Percentiles rank a stretch among this genome's conserved stretches.
These are phyloP conservation scores for Solanum rostratum DNA, from an alignment of 257 asterid genomes.

Conservation along the genomic window DNA sequence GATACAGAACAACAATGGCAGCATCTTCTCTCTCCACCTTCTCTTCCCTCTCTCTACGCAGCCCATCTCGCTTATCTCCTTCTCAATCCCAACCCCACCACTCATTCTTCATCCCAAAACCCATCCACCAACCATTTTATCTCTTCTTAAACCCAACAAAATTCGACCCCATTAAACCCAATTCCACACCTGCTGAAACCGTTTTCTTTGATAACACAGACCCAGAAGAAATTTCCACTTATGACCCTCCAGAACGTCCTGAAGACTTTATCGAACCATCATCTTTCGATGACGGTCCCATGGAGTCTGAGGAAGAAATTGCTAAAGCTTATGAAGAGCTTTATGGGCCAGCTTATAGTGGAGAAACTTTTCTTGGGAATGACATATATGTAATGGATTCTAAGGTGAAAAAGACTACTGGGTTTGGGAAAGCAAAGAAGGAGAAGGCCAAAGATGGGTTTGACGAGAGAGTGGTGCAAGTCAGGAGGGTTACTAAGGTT, in stretches of 20 bases:
- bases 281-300: conserved; percentile 67
- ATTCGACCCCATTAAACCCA: conserved; percentile 16
- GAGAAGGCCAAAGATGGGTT: conserved; percentile 79
- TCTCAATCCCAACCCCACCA: conserved; percentile 12
- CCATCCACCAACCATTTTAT: not conserved
- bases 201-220: conserved; percentile 30
- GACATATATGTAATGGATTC: conserved; percentile 61
- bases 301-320: conserved; percentile 68
- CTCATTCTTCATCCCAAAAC: conserved; percentile 3
- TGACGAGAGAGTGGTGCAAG: conserved; percentile 90
- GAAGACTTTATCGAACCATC: conserved; percentile 54
- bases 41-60: conserved; percentile 35
- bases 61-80: conserved; percentile 6
- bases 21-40: conserved; percentile 41
- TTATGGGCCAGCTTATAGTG: conserved; percentile 76
- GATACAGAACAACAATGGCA: not conserved
- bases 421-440: conserved; percentile 49
- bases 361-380: conserved; percentile 61
- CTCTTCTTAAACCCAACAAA: conserved; percentile 15
- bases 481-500: conserved; percentile 90
- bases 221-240: conserved; percentile 37
- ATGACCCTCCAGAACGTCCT: conserved; percentile 54
- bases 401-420: conserved; percentile 50
- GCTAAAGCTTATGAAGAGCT: conserved; percentile 66
- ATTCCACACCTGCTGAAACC: conserved; percentile 31